Conservation (phyloP, 2,329 filamentous ascomycete genomes). For the Neonectria hederae region DNA sequence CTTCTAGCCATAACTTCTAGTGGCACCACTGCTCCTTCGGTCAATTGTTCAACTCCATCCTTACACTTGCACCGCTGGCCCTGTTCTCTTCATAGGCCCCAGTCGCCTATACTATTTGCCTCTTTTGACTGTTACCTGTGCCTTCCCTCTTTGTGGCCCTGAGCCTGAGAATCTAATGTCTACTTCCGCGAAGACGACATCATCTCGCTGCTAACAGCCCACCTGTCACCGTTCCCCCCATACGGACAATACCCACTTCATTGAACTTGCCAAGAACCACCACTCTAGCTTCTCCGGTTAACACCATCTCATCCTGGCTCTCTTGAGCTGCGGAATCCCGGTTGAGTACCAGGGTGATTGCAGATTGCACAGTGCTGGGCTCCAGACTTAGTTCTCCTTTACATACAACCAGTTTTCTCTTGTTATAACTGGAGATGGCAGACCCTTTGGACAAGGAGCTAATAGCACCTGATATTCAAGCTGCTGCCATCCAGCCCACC, state of each 20-base stretch:
- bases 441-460: constrained; percentile 42
- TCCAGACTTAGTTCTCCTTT: background rate
- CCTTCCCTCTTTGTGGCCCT: background rate
- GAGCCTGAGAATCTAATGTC: background rate
- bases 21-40: background rate
- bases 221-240: background rate
- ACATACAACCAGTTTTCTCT: constrained; percentile 4
- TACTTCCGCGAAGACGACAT: background rate
- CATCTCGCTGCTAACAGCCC: constrained; percentile 5
- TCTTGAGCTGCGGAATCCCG: background rate
- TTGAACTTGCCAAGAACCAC: constrained; percentile 17
- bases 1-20: constrained; percentile 7
- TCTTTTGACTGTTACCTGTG: background rate
- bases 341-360: background rate
- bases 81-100: constrained; percentile 1
- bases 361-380: background rate
- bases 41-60: background rate
- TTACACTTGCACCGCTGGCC: constrained; percentile 6
- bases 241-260: constrained; percentile 15
- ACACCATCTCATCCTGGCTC: background rate
- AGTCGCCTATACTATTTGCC: background rate
- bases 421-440: constrained; percentile 36
- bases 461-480: constrained; percentile 43
- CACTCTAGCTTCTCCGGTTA: background rate
- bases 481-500: constrained; percentile 42